Base-by-base conservation (phyloP, 23 red algal species). In the Gracilariopsis chorda region DNA sequence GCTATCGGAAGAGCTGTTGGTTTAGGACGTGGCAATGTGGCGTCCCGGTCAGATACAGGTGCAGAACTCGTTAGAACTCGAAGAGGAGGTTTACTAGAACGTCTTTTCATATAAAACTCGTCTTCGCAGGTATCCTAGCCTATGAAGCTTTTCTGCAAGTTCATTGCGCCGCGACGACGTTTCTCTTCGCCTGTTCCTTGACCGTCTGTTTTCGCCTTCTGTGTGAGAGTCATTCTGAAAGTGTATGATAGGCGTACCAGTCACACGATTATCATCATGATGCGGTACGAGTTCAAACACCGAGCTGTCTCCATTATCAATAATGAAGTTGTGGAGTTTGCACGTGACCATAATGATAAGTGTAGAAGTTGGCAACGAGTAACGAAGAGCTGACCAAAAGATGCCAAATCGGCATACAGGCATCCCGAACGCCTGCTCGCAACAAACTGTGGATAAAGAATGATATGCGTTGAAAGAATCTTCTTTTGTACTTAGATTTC, bases 281-380 rank as follows among this genome's bases (percentile, higher is more conserved):
- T 45, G 23, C n/a, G 53, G 52, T 24, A 87, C 27, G 4, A 45
- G 30, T 8, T 87, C 82, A 23, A 87, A 87, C 42, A 53, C 29
- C 17, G 62, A 67, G 23, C 13, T 27, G 10, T 87, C 62, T 23
- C 29, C 51, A 27, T 39, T 75, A 47, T 24, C 11, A 17, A 73
- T 87, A 57, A 57, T 51, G 41, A 70, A 49, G 63, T 87, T 87
- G 34, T 74, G 82, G 14, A 87, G 48, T 39, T 87, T 73, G 63
- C 82, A 87, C 25, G 61, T 12, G 14, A 73, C 48, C 45, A 71
- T 59, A 35, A 87, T 24, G 28, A 87, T 33, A 7, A 87, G 27
- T 51, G 62, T 71, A 4, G n/a, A 24, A 21, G 29, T 73, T 4
- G 34, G 21, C 45, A 73, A 12, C 28, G 48, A 2, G 53, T 55